These are phyloP conservation scores for Saccharomycopsis sp. DNA, from an alignment of 805 yeast species.

Conservation along the genomic window DNA sequence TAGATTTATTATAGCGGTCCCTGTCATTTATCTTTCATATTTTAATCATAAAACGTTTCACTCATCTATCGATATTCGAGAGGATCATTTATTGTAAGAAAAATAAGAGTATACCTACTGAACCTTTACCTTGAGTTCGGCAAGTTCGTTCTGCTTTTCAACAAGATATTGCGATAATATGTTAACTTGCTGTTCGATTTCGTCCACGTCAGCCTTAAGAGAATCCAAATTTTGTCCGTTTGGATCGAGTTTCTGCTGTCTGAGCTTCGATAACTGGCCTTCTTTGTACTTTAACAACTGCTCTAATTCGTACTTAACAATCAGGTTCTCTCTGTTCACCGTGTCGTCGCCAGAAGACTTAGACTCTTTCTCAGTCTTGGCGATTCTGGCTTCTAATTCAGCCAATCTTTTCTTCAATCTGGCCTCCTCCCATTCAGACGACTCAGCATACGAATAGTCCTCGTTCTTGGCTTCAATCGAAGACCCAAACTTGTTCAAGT, in stretches of 20 bases:
- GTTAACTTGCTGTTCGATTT: constrained; percentile 70
- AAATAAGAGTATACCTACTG: background rate
- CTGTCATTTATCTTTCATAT: background rate
- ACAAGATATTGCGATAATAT: constrained; percentile 64
- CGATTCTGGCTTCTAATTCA: constrained; percentile 63
- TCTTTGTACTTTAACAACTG: constrained; percentile 77
- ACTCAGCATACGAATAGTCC: constrained; percentile 35
- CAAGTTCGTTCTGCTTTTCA: constrained; percentile 56
- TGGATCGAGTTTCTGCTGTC: constrained; percentile 25
- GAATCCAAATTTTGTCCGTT: constrained; percentile 34
- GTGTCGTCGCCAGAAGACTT: constrained; percentile 31
- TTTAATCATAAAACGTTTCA: background rate
- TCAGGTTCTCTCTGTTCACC: constrained; percentile 24
- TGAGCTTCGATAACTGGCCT: constrained; percentile 40
- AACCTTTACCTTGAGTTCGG: constrained; percentile 29
- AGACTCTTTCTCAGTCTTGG: constrained; percentile 46
- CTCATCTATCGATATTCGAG: too few relatives aligned
- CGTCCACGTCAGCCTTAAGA: constrained; percentile 54
- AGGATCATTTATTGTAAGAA: too few relatives aligned
- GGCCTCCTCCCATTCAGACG: constrained; percentile 92
- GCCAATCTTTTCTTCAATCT: constrained; percentile 72
- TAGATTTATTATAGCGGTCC: background rate
- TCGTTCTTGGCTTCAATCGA: constrained; percentile 7
- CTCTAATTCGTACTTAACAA: constrained; percentile 62
- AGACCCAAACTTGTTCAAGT: constrained; percentile 51